Conservation (phyloP, 2,329 filamentous ascomycete species). For the Ascochyta lentis region DNA sequence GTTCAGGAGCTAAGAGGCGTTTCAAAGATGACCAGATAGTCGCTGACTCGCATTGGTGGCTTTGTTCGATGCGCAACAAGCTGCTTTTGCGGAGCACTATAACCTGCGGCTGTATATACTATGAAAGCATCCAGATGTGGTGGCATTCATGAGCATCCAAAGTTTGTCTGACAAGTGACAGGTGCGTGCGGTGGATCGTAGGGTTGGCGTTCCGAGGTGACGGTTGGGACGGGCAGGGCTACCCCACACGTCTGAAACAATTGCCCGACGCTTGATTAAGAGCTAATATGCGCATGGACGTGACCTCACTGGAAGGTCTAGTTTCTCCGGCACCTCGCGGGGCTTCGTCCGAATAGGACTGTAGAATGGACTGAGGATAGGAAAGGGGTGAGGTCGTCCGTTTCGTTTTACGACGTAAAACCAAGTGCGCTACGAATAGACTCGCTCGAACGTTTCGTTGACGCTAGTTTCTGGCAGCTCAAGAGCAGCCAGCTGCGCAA, state of each 20-base stretch:
- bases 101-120: constrained; percentile 15
- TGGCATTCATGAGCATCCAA: constrained; percentile 1
- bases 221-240: constrained; percentile 4
- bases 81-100: constrained; percentile 8
- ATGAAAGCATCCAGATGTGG: not conserved
- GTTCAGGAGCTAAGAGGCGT: not conserved
- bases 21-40: not conserved
- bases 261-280: constrained; percentile 31
- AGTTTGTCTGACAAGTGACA: constrained; percentile 6
- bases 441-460: constrained; percentile 25
- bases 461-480: constrained; percentile 10
- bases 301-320: constrained; percentile 1
- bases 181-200: constrained; percentile 6
- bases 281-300: constrained; percentile 23
- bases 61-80: constrained; percentile 3
- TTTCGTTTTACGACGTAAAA: not conserved
- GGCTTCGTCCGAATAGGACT: not conserved
- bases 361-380: not conserved
- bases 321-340: constrained; percentile 20
- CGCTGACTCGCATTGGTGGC: constrained; percentile 24
- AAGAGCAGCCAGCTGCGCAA: constrained; percentile 13
- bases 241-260: constrained; percentile 26
- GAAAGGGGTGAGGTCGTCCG: not conserved
- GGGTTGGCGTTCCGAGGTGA: constrained; percentile 11
- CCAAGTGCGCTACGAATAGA: constrained; percentile 9